Conservation (phyloP, 1,139 yeast genomes). For the Debaryomyces fabryi region DNA sequence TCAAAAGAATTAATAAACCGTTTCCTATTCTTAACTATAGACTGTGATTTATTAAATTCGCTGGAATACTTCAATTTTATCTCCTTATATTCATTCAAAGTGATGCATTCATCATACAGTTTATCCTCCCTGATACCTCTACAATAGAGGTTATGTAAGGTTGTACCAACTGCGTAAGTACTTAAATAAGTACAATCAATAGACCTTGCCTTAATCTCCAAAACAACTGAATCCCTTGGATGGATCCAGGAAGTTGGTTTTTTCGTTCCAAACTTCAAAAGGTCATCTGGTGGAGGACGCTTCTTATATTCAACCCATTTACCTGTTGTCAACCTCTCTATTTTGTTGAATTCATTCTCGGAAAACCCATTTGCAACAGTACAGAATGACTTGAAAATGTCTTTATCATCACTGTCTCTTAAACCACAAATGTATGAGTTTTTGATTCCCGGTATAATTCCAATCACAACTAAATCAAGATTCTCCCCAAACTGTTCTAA, state of each 20-base stretch:
- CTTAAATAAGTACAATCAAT: constrained; percentile 52
- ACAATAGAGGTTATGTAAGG: constrained; percentile 79
- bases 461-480: constrained; percentile 77
- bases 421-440: constrained; percentile 79
- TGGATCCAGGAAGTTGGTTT: constrained; percentile 77
- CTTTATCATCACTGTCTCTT: constrained; percentile 33
- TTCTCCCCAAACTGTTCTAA: constrained; percentile 85
- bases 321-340: constrained; percentile 59
- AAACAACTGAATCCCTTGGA: constrained; percentile 74
- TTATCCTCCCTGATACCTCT: constrained; percentile 72
- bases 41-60: constrained; percentile 31
- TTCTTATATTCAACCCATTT: constrained; percentile 57
- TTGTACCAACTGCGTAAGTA: constrained; percentile 65
- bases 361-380: constrained; percentile 86
- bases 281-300: constrained; percentile 41
- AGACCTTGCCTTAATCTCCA: constrained; percentile 86
- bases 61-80: constrained; percentile 33
- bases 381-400: constrained; percentile 61
- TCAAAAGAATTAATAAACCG: constrained; percentile 15
- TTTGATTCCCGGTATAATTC: constrained; percentile 74
- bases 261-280: constrained; percentile 60
- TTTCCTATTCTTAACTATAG: constrained; percentile 26
- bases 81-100: constrained; percentile 55
- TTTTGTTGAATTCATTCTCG: constrained; percentile 57
- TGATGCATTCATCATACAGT: constrained; percentile 53